Percentiles rank a stretch among this genome's conserved stretches.
These are phyloP conservation scores for Salix dunnii DNA, from an alignment of 345 rosid species.

Conservation along the genomic window DNA sequence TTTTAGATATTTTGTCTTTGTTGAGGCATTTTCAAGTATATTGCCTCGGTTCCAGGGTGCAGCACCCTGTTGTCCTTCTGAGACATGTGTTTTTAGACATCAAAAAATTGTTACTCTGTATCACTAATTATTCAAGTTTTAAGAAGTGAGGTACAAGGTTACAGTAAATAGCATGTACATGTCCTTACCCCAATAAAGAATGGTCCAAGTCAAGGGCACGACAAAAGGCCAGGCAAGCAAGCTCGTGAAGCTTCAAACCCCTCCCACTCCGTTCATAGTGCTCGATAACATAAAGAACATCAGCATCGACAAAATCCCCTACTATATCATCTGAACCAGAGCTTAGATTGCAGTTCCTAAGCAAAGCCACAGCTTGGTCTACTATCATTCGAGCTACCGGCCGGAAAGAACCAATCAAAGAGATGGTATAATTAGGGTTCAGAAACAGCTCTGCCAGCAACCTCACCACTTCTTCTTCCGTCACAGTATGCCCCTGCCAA, in stretches of 20 bases:
- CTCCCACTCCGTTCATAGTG: slow-evolving; percentile 47
- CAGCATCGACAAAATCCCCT: slow-evolving; percentile 31
- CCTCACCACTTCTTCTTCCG: slow-evolving; percentile 55
- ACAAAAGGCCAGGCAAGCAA: slow-evolving; percentile 79
- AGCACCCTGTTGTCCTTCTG: no score
- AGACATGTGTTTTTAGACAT: no score
- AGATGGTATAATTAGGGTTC: slow-evolving; percentile 63
- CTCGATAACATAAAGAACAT: slow-evolving; percentile 47
- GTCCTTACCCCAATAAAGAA: slow-evolving; percentile 54
- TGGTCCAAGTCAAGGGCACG: slow-evolving; percentile 75
- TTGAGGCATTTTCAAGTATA: no score
- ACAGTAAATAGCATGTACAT: not conserved
- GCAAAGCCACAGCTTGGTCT: slow-evolving; percentile 51
- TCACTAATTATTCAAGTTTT: not conserved
- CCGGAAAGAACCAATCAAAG: slow-evolving; percentile 63
- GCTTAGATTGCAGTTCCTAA: slow-evolving; percentile 50
- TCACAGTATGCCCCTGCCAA: slow-evolving; percentile 45
- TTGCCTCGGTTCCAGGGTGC: no score
- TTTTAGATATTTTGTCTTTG: no score
- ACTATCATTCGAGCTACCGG: slow-evolving; percentile 51
- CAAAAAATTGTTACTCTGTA: no score
- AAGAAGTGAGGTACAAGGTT: not conserved
- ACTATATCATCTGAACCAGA: slow-evolving; percentile 26
- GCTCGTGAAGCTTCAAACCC: slow-evolving; percentile 76
- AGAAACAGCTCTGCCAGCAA: slow-evolving; percentile 54